phyloP scores from a whole-genome alignment of 2,329 filamentous ascomycete species.

The Coleophoma crateriformis region DNA sequence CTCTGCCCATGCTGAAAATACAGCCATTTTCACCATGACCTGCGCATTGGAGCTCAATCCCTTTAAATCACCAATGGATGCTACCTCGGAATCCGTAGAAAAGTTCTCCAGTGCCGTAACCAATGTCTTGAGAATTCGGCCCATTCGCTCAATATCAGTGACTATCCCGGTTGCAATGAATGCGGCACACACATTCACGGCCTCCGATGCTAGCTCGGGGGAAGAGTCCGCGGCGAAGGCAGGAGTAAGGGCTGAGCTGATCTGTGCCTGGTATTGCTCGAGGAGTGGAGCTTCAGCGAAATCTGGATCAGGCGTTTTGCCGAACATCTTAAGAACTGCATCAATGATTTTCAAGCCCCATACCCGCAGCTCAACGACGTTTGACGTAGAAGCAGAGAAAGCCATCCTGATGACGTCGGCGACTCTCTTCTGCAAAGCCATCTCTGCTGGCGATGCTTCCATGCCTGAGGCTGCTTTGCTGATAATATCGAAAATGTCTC shows the following conservation, averaged over 20 bases:
- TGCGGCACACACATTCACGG: slow-evolving; percentile 94
- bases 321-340: slow-evolving; percentile 91
- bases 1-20: slow-evolving; percentile 96
- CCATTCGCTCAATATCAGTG: slow-evolving; percentile 97
- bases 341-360: slow-evolving; percentile 93
- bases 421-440: slow-evolving; percentile 74
- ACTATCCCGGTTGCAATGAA: slow-evolving; percentile 98
- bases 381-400: slow-evolving; percentile 93
- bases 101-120: slow-evolving; percentile 91
- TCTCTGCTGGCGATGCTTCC: slow-evolving; percentile 72
- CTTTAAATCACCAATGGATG: slow-evolving; percentile 86
- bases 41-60: slow-evolving; percentile 92
- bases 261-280: slow-evolving; percentile 98
- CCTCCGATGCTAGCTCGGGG: slow-evolving; percentile 89
- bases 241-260: slow-evolving; percentile 91
- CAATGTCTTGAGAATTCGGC: slow-evolving; percentile 89
- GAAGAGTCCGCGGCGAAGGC: slow-evolving; percentile 95
- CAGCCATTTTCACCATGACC: slow-evolving; percentile 97
- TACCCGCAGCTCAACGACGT: slow-evolving; percentile 82
- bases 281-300: slow-evolving; percentile 95
- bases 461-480: slow-evolving; percentile 73
- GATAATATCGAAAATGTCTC: slow-evolving; percentile 74
- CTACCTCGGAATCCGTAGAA: slow-evolving; percentile 72
- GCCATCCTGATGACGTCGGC: slow-evolving; percentile 95
- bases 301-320: slow-evolving; percentile 90